A percentile compares a stretch with the other conserved stretches of the same genome.
phyloP scores from a whole-genome alignment of 768 basidiomycete genomes.

The Rhodosporidiobolus sp. region DNA sequence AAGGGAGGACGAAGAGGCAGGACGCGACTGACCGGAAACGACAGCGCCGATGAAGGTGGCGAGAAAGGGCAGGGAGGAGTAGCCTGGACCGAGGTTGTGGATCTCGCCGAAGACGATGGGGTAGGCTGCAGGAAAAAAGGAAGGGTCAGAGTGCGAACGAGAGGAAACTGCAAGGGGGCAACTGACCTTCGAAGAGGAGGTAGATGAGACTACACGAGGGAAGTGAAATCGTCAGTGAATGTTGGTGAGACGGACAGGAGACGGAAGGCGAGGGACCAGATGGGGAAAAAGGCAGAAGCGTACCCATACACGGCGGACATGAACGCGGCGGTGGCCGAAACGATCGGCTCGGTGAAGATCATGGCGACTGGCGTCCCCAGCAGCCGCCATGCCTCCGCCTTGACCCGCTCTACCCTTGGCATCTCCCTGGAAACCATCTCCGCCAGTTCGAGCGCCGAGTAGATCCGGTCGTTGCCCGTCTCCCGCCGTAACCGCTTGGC shows the following conservation, averaged over 20 bases:
- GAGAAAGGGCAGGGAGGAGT: conserved; percentile 34
- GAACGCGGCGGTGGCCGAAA: neutral
- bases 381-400: conserved; percentile 7
- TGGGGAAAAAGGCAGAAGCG: neutral
- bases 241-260: neutral
- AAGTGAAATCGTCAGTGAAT: no score
- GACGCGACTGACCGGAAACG: conserved; percentile 3
- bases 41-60: conserved; percentile 28
- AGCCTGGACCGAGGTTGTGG: conserved; percentile 12
- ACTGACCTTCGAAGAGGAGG: conserved; percentile 24
- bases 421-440: neutral
- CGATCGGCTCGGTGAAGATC: conserved; percentile 19
- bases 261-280: no score
- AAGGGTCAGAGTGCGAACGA: neutral
- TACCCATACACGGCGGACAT: conserved; percentile 21
- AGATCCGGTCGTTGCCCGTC: conserved; percentile 16
- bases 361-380: conserved; percentile 28
- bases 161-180: neutral
- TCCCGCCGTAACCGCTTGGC: conserved; percentile 37
- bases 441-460: conserved; percentile 19
- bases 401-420: neutral
- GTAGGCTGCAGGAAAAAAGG: neutral
- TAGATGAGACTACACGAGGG: conserved; percentile 15
- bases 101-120: conserved; percentile 29
- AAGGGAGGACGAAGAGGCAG: neutral